These are phyloP conservation scores for Neltuma alba DNA, from an alignment of 306 rosid species.

Conservation along the genomic window DNA sequence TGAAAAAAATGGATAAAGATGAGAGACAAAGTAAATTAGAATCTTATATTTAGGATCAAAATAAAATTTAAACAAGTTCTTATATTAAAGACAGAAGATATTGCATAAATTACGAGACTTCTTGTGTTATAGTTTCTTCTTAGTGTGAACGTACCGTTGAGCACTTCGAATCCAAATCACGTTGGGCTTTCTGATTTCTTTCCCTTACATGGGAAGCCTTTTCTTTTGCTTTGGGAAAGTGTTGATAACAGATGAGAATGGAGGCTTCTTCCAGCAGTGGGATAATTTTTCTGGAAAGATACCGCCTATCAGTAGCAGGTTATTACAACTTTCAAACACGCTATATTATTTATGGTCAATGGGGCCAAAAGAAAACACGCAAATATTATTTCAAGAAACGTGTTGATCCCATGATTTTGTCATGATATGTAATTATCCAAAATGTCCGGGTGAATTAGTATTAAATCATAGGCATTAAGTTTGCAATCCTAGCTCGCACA, in stretches of 20 bases:
- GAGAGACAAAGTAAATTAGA: no score
- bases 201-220: neutral
- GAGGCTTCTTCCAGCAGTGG: neutral
- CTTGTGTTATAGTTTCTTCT: neutral
- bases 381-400: neutral
- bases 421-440: neutral
- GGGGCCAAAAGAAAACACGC: neutral
- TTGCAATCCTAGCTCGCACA: neutral
- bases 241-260: neutral
- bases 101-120: constrained; percentile 1
- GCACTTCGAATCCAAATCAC: neutral
- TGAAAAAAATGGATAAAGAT: no score
- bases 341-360: no score
- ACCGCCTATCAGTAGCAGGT: neutral
- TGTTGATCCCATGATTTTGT: neutral
- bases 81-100: no score
- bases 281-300: neutral
- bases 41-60: no score
- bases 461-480: neutral
- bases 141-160: neutral
- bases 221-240: neutral
- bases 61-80: no score
- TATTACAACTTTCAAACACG: constrained; percentile 1
- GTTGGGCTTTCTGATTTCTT: neutral
- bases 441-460: neutral